Evolutionary conservation across 73 alveolate genomes (phyloP), one percentile per base, ranked within the genome.

Genomic region (Stentor coeruleus): DNA sequence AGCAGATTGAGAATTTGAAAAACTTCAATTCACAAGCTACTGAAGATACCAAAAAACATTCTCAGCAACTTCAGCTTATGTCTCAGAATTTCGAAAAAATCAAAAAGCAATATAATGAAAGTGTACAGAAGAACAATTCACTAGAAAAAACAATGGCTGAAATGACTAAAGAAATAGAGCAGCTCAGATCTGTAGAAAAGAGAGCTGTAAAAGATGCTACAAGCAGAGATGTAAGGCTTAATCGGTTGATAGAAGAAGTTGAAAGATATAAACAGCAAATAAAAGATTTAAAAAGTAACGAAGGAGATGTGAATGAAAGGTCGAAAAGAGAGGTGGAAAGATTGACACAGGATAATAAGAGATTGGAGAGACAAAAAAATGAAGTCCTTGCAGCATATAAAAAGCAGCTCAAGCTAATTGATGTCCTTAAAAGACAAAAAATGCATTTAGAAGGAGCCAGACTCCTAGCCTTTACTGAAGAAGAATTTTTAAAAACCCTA

Each of bases 371-470:
- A 74, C 93, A 95, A 81, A 90, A 94, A 83, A 93, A 90, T 82
- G 99, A 95, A 84, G 79, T 95, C 3, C 80, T 93, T 74, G 89
- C 90, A 3, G 99, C 99, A 0, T 95, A 90, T 88, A 95, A 95
- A 83, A 95, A 95, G 84, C 92, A 93, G 72, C 91, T 93, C 90
- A 95, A 95, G 89, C 88, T 95, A 74, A 93, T 95, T 76, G 96
- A 95, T 82, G 87, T 95, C 6, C 91, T 95, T 33, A 95, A 95
- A 83, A 92, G 94, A 73, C 92, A 92, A 84, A 95, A 95, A 87
- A 92, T 89, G 85, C 99, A 95, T 82, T 74, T 95, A 11, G 99
- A 95, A 88, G 95, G 94, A 55, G 99, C 99, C 3, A 92, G 96
- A 84, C 55, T 93, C 74, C 91, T 95, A 20, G 89, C 95, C 37